Base-by-base conservation (phyloP, 805 yeast species). In the Phaffomyces thermotolerans region DNA sequence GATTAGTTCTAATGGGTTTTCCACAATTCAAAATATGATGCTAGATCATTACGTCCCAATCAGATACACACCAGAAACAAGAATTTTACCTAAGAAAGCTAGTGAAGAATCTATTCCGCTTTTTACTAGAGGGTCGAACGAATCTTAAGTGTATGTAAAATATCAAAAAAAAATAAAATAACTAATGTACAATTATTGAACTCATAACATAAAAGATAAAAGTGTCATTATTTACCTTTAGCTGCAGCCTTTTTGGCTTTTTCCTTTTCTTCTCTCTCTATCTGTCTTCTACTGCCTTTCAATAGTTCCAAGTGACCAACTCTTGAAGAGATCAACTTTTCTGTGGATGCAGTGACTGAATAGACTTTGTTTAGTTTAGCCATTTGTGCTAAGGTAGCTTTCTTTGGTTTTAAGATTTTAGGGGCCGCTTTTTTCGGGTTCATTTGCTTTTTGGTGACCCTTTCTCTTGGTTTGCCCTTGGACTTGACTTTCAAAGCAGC, bases 301-400 rank as follows among this genome's bases (percentile, higher is more conserved):
- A 91, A 68, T 34, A 91, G 62, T 66, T 91, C 99, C 56, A 91
- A 72, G 63, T 91, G 98, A 23, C 99, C 99, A 8, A 91, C 97
- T 61, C 91, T 76, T 44, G 95, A 73, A 2, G 97, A 81, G 52
- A 91, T 78, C 45, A 88, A 71, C 66, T 79, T 88, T 65, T 91
- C 99, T 4, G 98, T 91, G 4, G 77, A 58, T 65, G 70, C 60
- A 69, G 77, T 52, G 71, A 68, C 59, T 2, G 72, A 67, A 24
- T 65, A 59, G 34, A 72, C 69, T 60, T 80, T 82, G 40, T 73
- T 68, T 45, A 84, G 66, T 52, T 78, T 78, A 45, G 73, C 71
- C 49, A 79, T 67, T 46, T 72, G 75, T 35, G 71, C 68, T 8
- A 71, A 64, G 17, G 70, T 68, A 34, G 72, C 67, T 58, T 80